phyloP scores from a whole-genome alignment of 805 yeast species.

The Saturnispora zaruensis region DNA sequence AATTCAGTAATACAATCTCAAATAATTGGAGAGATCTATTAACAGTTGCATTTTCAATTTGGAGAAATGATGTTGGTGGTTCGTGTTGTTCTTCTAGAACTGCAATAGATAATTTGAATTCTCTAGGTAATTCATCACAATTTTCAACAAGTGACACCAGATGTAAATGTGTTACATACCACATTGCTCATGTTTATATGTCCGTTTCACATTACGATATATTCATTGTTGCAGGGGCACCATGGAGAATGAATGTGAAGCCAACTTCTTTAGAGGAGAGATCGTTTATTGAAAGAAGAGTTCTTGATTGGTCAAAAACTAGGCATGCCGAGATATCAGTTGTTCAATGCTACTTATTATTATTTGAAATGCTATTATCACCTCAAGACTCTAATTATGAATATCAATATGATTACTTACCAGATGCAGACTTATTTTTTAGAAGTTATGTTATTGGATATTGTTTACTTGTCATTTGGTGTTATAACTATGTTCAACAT shows the following conservation, averaged over 20 bases:
- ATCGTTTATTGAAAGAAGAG: conserved; percentile 38
- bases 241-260: conserved; percentile 65
- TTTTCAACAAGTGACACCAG: conserved; percentile 34
- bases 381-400: conserved; percentile 40
- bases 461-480: conserved; percentile 41
- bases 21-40: conserved; percentile 64
- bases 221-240: conserved; percentile 74
- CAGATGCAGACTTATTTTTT: conserved; percentile 43
- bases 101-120: conserved; percentile 25
- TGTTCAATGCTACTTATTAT: conserved; percentile 51
- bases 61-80: conserved; percentile 44
- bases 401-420: conserved; percentile 37
- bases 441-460: conserved; percentile 36
- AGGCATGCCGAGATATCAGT: conserved; percentile 43
- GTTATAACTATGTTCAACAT: conserved; percentile 38
- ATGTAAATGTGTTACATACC: conserved; percentile 61
- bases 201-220: conserved; percentile 71
- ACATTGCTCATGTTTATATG: conserved; percentile 63
- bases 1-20: conserved; percentile 23
- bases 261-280: conserved; percentile 44
- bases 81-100: conserved; percentile 30
- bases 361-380: conserved; percentile 53
- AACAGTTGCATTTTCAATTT: conserved; percentile 61
- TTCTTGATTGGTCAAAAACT: conserved; percentile 44
- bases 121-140: conserved; percentile 24